Percentiles rank a stretch among this genome's conserved stretches.
Conservation (phyloP, 805 yeast species). For the Ogataea ganodermae region DNA sequence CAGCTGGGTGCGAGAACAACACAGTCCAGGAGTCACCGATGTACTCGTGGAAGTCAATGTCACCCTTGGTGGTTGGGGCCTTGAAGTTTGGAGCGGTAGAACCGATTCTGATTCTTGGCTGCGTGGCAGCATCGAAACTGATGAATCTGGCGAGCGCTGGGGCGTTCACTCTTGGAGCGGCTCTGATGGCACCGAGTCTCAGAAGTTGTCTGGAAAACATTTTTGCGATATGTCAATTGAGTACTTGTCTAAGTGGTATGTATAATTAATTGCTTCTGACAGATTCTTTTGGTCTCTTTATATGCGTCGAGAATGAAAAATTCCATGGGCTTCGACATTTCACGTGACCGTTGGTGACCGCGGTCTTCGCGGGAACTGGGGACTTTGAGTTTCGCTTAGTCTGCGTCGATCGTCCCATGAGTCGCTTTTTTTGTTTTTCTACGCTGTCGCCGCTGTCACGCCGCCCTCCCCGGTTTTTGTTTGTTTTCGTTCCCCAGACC, state of each 20-base stretch:
- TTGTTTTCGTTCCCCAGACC: not conserved
- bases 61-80: slow-evolving; percentile 81
- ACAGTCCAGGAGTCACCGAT: slow-evolving; percentile 86
- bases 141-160: slow-evolving; percentile 33
- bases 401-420: too few species aligned
- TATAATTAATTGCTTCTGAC: not conserved
- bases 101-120: slow-evolving; percentile 75
- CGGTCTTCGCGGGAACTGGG: too few species aligned
- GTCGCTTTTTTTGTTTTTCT: too few species aligned
- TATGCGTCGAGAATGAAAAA: not conserved
- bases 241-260: not conserved
- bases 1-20: slow-evolving; percentile 92
- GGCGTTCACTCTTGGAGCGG: slow-evolving; percentile 13
- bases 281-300: not conserved
- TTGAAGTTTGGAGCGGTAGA: slow-evolving; percentile 85
- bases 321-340: slow-evolving; percentile 1
- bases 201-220: slow-evolving; percentile 30
- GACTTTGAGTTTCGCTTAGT: too few species aligned
- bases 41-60: slow-evolving; percentile 83
- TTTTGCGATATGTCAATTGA: not conserved
- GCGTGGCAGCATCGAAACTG: slow-evolving; percentile 53
- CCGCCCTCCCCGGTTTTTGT: too few species aligned
- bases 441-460: too few species aligned
- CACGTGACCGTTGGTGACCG: slow-evolving; percentile 6
- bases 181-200: slow-evolving; percentile 9